Base-by-base conservation (phyloP, 192 early-diverging fungal genomes). In the Backusella parvicylindrica region DNA sequence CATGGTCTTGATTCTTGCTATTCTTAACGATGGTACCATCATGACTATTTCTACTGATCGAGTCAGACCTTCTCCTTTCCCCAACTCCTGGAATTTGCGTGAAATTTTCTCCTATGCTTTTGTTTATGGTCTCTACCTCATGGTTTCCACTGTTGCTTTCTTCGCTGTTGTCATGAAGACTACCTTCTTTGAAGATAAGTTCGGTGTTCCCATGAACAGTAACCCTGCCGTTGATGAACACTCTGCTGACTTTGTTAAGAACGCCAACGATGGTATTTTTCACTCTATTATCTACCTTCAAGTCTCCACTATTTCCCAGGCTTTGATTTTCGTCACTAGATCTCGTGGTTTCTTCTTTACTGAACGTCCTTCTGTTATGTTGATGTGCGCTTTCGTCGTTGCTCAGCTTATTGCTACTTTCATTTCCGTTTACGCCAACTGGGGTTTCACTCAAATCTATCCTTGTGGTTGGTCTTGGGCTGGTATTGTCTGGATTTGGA, bases 21-120 rank as follows among this genome's bases (percentile, higher is more conserved):
- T 97, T 74, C 86, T 97, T 72, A 95, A 95, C 87, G 95, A 97
- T 80, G 94, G 92, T 77, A 94, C 95, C 63, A 95, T 94, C 78
- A 87, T 96, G 86, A 94, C 92, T 78, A 96, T 96, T 71, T 92
- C 95, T 71, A 91, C 91, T 70, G 95, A 96, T 79, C 90, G 89
- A 64, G 93, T 94, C 64, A 86, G 85, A 36, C 91, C 93, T 71
- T 95, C 93, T 53, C 86, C 87, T 76, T 82, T 84, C 71, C 94
- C 94, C 56, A 91, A 95, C 86, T 87, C 94, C 75, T 97, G 95
- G 95, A 91, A 94, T 74, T 85, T 97, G 69, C 86, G 89, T 72
- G 93, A 97, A 86, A 93, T 97, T 79, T 86, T 95, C 81, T 80
- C 90, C 32, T 92, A 93, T 74, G 93, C 94, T 60, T 91, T 97